phyloP scores from a whole-genome alignment of 2,329 filamentous ascomycete species.

The Penicillium sp. region DNA sequence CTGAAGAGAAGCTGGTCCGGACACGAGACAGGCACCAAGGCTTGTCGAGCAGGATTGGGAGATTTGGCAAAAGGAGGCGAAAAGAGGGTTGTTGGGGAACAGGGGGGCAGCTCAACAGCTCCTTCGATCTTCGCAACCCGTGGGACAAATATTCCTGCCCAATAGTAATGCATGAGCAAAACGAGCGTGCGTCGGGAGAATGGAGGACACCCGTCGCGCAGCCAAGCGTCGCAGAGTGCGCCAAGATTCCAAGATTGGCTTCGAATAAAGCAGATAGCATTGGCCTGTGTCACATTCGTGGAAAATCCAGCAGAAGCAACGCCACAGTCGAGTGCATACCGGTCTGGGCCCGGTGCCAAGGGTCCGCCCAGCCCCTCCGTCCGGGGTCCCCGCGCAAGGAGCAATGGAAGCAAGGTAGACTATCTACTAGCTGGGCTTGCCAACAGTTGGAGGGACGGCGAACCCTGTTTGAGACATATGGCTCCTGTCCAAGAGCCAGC shows the following conservation, averaged over 20 bases:
- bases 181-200: neutral
- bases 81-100: neutral
- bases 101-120: neutral
- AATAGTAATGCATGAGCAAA: neutral
- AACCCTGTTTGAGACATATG: neutral
- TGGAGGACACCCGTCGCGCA: neutral
- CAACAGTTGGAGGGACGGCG: neutral
- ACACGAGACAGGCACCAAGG: neutral
- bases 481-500: neutral
- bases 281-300: neutral
- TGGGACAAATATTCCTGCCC: neutral
- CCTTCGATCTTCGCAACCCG: too few relatives aligned
- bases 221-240: neutral
- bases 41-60: neutral
- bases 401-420: neutral
- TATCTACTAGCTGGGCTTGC: neutral
- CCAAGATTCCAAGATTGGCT: neutral
- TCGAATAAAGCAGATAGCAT: neutral
- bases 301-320: neutral
- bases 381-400: slow-evolving; percentile 7
- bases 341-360: slow-evolving; percentile 1
- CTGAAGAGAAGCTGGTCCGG: neutral
- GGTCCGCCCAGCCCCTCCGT: neutral
- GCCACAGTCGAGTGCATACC: neutral
- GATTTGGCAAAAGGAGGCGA: neutral